Conservation (phyloP, 164 flowering plant species). For the Platanus orientalis region DNA sequence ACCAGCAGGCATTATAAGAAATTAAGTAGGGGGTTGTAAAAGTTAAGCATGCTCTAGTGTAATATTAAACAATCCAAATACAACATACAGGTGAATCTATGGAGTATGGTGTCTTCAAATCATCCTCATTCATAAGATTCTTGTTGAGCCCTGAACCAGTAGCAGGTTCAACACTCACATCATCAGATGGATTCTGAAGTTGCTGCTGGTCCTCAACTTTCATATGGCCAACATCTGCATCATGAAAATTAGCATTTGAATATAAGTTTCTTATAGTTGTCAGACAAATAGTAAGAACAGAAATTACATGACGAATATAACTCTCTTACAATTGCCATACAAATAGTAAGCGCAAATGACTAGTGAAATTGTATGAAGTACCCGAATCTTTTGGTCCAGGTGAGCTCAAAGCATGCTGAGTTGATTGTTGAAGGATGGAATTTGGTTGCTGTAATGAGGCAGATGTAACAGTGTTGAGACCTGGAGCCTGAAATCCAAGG, state of each 20-base stretch:
- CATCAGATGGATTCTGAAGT: conserved; percentile 52
- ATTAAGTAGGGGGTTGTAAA: background rate
- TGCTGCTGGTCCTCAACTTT: conserved; percentile 69
- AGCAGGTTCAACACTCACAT: conserved; percentile 46
- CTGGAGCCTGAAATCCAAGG: conserved; percentile 58
- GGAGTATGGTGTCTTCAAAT: conserved; percentile 48
- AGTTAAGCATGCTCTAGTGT: background rate
- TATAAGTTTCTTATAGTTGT: background rate
- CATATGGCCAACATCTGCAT: conserved; percentile 43
- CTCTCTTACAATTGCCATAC: no score
- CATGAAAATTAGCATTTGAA: conserved; percentile 3
- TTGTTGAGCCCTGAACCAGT: conserved; percentile 42
- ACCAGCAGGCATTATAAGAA: background rate
- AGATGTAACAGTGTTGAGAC: conserved; percentile 45
- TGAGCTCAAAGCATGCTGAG: conserved; percentile 42
- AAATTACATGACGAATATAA: no score
- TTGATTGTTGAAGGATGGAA: conserved; percentile 48
- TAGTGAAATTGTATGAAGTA: conserved; percentile 15
- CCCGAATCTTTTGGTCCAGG: conserved; percentile 60
- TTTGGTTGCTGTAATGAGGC: conserved; percentile 49
- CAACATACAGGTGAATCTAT: conserved; percentile 54
- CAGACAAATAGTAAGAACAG: no score
- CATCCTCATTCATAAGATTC: conserved; percentile 65
- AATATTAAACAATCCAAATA: background rate
- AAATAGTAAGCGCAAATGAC: background rate